Conservation (phyloP, 345 rosid genomes). For the Salix koriyanagi region DNA sequence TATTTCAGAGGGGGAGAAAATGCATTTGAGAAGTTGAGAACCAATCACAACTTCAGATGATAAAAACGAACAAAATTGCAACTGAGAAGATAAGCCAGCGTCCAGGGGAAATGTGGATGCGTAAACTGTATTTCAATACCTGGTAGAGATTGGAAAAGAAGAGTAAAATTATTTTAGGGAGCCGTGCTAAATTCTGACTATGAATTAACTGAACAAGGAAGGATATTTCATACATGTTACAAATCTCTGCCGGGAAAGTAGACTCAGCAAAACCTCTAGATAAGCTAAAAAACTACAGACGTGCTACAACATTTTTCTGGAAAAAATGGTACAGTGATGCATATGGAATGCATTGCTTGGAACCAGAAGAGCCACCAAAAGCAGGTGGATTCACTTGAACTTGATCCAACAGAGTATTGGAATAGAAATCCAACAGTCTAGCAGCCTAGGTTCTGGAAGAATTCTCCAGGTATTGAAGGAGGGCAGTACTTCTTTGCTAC, state of each 20-base stretch:
- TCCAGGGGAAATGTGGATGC: no score
- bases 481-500: constrained; percentile 83
- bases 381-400: not conserved
- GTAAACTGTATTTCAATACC: no score
- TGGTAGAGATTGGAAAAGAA: no score
- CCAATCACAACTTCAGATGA: no score
- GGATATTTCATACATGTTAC: constrained; percentile 17
- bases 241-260: not conserved
- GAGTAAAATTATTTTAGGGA: not conserved
- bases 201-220: not conserved
- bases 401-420: constrained; percentile 22
- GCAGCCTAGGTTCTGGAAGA: constrained; percentile 39
- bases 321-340: not conserved
- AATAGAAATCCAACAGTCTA: not conserved
- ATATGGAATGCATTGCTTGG: not conserved
- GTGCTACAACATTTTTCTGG: not conserved
- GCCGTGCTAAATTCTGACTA: not conserved
- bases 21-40: no score
- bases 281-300: not conserved
- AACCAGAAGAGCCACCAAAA: not conserved
- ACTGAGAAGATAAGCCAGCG: no score
- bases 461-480: constrained; percentile 57
- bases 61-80: no score
- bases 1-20: no score
- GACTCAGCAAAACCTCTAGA: not conserved